Evolutionary conservation across 2,329 filamentous ascomycete species (phyloP).

Genomic region (Cryphonectria radicalis): DNA sequence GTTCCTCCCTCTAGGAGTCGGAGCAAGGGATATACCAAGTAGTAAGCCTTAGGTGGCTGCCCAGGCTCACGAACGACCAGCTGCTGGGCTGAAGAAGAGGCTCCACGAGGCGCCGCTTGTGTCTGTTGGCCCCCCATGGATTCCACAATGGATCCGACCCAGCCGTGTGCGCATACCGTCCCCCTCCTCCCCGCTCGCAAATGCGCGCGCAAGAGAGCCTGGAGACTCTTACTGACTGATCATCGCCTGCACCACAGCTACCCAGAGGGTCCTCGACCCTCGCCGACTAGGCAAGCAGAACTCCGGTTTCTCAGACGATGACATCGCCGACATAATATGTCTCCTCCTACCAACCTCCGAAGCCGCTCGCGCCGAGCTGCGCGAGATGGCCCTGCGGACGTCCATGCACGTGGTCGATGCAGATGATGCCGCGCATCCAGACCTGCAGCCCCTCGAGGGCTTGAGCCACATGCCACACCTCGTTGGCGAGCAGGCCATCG

Average conservation of each 20-base stretch:
- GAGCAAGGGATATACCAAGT: not conserved
- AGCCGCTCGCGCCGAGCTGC: constrained; percentile 73
- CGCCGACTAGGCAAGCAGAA: constrained; percentile 78
- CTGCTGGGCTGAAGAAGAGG: constrained; percentile 21
- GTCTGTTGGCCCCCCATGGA: constrained; percentile 27
- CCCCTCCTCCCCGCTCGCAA: not conserved
- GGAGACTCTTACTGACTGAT: constrained; percentile 12
- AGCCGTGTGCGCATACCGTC: constrained; percentile 28
- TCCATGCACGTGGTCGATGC: constrained; percentile 56
- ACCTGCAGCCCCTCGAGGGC: constrained; percentile 41
- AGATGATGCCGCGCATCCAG: constrained; percentile 56
- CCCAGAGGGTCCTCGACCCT: constrained; percentile 81
- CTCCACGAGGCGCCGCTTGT: constrained; percentile 11
- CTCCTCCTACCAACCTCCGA: constrained; percentile 80
- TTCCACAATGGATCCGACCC: constrained; percentile 25
- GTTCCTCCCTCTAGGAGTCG: constrained; percentile 3
- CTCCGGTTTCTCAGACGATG: constrained; percentile 80
- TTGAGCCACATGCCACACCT: constrained; percentile 58
- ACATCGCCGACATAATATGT: constrained; percentile 87
- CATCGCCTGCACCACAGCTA: constrained; percentile 52
- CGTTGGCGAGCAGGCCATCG: constrained; percentile 69
- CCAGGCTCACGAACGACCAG: constrained; percentile 11
- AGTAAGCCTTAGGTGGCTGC: constrained; percentile 15
- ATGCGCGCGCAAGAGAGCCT: constrained; percentile 14
- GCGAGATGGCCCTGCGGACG: constrained; percentile 51